phyloP scores from a whole-genome alignment of 805 yeast species.

The Starmerella vitae region DNA sequence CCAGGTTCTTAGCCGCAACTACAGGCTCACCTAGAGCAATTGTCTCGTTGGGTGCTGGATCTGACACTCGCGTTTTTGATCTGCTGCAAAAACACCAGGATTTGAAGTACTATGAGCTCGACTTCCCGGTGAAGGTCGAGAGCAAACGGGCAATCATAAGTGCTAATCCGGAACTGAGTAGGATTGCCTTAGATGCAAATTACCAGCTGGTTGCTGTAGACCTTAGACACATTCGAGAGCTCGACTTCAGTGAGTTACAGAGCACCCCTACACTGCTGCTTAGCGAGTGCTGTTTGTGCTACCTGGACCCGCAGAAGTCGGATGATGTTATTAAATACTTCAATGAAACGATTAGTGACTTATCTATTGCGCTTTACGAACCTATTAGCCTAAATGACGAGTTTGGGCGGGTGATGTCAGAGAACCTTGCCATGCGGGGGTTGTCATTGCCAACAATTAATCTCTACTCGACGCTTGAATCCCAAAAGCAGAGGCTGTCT shows the following conservation, averaged over 20 bases:
- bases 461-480: conserved; percentile 36
- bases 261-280: conserved; percentile 45
- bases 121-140: conserved; percentile 42
- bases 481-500: conserved; percentile 31
- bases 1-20: conserved; percentile 27
- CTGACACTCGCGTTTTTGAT: conserved; percentile 55
- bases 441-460: conserved; percentile 46
- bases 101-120: conserved; percentile 45
- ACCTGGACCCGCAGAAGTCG: conserved; percentile 41
- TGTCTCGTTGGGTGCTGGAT: conserved; percentile 67
- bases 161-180: conserved; percentile 24
- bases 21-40: conserved; percentile 31
- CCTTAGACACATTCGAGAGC: conserved; percentile 30
- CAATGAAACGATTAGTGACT: conserved; percentile 22
- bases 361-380: conserved; percentile 43
- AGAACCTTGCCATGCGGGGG: conserved; percentile 47
- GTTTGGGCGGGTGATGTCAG: conserved; percentile 57
- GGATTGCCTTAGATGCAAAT: conserved; percentile 21
- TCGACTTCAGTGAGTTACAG: conserved; percentile 4
- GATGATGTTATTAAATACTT: conserved; percentile 35
- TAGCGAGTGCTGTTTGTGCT: conserved; percentile 69
- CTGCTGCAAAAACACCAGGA: conserved; percentile 29
- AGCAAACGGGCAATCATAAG: conserved; percentile 40
- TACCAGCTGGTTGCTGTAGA: conserved; percentile 48
- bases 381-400: conserved; percentile 50